These are phyloP conservation scores for Eucalyptus camaldulensis DNA, from an alignment of 345 rosid genomes.

Conservation along the genomic window DNA sequence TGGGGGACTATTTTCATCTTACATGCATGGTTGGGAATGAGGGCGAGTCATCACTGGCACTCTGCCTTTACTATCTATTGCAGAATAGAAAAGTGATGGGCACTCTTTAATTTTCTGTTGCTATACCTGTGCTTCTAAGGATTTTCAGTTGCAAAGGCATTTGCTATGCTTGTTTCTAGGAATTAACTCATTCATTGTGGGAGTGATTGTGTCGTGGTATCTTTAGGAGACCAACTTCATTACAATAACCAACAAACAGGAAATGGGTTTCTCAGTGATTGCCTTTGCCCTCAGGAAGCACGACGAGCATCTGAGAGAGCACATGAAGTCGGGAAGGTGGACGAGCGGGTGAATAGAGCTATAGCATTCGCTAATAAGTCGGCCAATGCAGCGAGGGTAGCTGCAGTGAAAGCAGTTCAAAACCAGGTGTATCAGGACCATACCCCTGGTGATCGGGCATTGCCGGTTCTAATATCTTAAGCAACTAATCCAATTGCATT, in stretches of 20 bases:
- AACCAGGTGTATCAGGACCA: constrained; percentile 25
- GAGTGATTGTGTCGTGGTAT: background rate
- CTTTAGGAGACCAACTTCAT: background rate
- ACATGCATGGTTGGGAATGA: background rate
- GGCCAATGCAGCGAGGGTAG: constrained; percentile 83
- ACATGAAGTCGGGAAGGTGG: constrained; percentile 29
- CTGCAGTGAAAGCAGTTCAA: constrained; percentile 71
- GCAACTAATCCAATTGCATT: background rate
- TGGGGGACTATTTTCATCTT: background rate
- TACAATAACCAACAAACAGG: background rate
- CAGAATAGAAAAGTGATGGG: background rate
- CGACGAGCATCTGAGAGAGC: constrained; percentile 54
- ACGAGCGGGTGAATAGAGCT: constrained; percentile 60
- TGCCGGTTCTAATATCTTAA: background rate
- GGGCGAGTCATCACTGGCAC: background rate
- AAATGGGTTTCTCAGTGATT: background rate
- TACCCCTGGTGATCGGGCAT: constrained; percentile 1
- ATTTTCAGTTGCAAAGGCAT: background rate
- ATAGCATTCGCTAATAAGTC: constrained; percentile 63
- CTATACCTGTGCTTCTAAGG: background rate
- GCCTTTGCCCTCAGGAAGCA: constrained; percentile 45
- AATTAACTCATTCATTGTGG: background rate
- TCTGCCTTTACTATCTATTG: background rate
- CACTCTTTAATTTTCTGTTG: background rate
- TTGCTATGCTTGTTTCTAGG: background rate